Conservation (phyloP, 768 basidiomycete species). For the Kockovaella imperatae region DNA sequence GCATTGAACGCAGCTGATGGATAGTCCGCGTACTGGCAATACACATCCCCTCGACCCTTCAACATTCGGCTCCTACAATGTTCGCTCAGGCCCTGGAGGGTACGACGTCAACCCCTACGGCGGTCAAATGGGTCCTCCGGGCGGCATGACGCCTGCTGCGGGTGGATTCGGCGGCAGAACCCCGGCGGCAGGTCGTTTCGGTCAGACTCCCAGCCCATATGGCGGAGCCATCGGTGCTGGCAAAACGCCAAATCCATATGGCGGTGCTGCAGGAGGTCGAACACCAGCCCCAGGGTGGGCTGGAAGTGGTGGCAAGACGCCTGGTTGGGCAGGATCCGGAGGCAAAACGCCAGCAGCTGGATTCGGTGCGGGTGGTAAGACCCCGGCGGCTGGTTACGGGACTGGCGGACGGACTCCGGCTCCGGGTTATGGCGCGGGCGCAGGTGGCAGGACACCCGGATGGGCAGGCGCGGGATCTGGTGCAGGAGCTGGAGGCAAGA, state of each 20-base stretch:
- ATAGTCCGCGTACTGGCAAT: conserved; percentile 24
- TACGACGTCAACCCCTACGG: conserved; percentile 37
- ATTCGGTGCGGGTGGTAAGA: conserved; percentile 22
- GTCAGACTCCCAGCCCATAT: conserved; percentile 68
- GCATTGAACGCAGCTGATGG: conserved; percentile 3
- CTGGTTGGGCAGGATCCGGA: conserved; percentile 43
- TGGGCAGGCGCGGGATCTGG: conserved; percentile 12
- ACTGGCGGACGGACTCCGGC: conserved; percentile 26
- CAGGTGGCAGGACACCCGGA: conserved; percentile 20
- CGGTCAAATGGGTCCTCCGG: conserved; percentile 13
- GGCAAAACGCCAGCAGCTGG: conserved; percentile 51
- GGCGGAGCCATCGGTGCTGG: conserved; percentile 19
- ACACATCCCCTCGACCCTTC: conserved; percentile 33
- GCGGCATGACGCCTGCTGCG: conserved; percentile 31
- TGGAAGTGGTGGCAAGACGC: conserved; percentile 28
- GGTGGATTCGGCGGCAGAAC: conserved; percentile 37
- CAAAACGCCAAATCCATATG: conserved; percentile 55
- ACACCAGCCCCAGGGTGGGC: conserved; percentile 23
- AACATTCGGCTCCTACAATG: conserved; percentile 8
- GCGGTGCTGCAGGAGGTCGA: conserved; percentile 16
- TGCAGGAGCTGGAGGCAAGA: conserved; percentile 18
- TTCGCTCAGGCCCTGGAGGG: conserved; percentile 12
- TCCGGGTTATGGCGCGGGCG: conserved; percentile 6
- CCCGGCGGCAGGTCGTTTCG: conserved; percentile 50
- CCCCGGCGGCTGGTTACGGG: conserved; percentile 15